Evolutionary conservation across 2,329 filamentous ascomycete species (phyloP), one percentile per base, ranked within the genome.

Genomic region (Leptographium galeiforme): DNA sequence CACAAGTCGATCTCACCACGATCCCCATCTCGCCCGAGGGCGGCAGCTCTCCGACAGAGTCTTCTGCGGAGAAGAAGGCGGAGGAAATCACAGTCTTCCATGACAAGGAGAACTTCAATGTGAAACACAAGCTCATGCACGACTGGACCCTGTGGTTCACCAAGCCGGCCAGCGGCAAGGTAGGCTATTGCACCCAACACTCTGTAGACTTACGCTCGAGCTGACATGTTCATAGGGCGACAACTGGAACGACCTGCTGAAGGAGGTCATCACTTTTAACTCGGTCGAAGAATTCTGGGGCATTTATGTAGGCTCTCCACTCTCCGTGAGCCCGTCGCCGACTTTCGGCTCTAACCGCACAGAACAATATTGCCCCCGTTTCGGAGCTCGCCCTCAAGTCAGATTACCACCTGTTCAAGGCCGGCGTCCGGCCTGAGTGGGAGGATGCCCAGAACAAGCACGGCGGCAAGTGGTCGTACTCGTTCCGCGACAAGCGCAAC

Each of bases 241-340:
- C 71, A 96, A 96, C 78, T 98, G 94, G 93, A 94, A 94, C 62
- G 93, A 98, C 68, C 76, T 97, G 58, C 75, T 98, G 58, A 98
- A 98, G 75, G 89, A 98, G 70, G 91, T 98, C 63, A 96, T 98
- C 65, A 96, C 89, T 54, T 97, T 98, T 65, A 89, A 95, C 73
- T 95, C 90, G 3, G 93, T 98, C 32, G 93, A 98, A 73, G 94
- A 98, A 70, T 98, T 98, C 72, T 98, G 93, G 93, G 93, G 93
- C 56, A 88, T 98, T 67, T 97, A 97, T 72, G 94, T 98, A 79
- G 68, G 90, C 76, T 41, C 54, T 39, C n/a, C 19, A 11, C 18
- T 40, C 54, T n/a, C 16, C 39, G 6, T 50, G 36, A 11, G 8
- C 16, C 36, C 19, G 12, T 50, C 16, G 5, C 12, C 34, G 38